Conservation (phyloP, 305 asterid species). For the Ilex paraguariensis region DNA sequence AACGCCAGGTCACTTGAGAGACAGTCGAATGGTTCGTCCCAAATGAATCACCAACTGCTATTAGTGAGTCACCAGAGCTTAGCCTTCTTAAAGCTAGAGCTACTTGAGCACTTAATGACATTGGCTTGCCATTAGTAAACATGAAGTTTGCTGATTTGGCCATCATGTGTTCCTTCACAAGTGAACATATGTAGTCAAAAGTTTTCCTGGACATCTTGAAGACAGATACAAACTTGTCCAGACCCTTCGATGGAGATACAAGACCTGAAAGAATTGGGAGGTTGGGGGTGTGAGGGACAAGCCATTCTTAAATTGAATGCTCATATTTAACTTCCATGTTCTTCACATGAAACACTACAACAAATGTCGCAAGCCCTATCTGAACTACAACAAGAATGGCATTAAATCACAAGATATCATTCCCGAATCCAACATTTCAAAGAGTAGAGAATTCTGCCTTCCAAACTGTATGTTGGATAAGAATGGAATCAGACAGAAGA, state of each 20-base stretch:
- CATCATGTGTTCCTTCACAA: conserved; percentile 69
- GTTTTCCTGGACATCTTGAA: conserved; percentile 71
- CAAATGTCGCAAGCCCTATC: too few relatives aligned
- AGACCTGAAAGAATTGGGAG: conserved; percentile 36
- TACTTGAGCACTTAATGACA: conserved; percentile 71
- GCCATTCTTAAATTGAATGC: not conserved
- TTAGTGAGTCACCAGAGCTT: conserved; percentile 74
- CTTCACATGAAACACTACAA: not conserved
- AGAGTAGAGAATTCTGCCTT: too few relatives aligned
- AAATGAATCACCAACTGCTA: conserved; percentile 74
- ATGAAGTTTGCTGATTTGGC: conserved; percentile 54
- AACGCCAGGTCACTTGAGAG: conserved; percentile 2
- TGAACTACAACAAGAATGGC: too few relatives aligned
- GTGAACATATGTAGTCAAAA: conserved; percentile 63
- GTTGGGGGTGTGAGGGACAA: too few relatives aligned
- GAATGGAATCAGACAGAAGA: too few relatives aligned
- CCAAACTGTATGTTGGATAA: too few relatives aligned
- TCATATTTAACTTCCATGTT: not conserved
- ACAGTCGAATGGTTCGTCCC: conserved; percentile 26
- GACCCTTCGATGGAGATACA: conserved; percentile 41
- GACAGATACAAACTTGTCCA: conserved; percentile 44
- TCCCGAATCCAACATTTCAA: too few relatives aligned
- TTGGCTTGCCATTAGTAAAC: conserved; percentile 58
- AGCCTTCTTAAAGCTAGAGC: conserved; percentile 75
- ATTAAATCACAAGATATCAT: too few relatives aligned